Evolutionary conservation across 1,284 basidiomycete genomes (phyloP).

Genomic region (Ceratobasidium sp.): DNA sequence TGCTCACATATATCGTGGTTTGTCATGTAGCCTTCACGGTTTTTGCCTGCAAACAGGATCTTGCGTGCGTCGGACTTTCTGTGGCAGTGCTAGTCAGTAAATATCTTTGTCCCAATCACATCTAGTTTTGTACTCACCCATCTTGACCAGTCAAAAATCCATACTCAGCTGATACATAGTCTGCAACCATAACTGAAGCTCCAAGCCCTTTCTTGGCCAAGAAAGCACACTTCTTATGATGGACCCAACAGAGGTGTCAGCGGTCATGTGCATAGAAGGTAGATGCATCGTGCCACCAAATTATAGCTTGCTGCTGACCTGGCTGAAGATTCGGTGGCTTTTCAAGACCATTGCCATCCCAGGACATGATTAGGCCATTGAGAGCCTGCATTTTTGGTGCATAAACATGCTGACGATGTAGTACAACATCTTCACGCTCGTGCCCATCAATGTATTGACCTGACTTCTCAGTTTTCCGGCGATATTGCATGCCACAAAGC

Average conservation of each 20-base stretch:
- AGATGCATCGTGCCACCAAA: slow-evolving; percentile 49
- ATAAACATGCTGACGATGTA: background rate
- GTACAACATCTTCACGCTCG: slow-evolving; percentile 4
- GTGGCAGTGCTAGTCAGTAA: no score
- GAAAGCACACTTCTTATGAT: slow-evolving; percentile 47
- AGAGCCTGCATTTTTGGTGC: background rate
- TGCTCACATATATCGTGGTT: slow-evolving; percentile 50
- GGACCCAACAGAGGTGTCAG: slow-evolving; percentile 50
- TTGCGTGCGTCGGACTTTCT: slow-evolving; percentile 47
- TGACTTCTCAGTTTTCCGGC: background rate
- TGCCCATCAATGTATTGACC: slow-evolving; percentile 22
- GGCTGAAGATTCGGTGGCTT: background rate
- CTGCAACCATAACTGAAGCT: slow-evolving; percentile 55
- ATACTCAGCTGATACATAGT: slow-evolving; percentile 58
- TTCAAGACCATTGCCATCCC: background rate
- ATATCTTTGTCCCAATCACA: no score
- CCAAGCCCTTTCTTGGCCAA: slow-evolving; percentile 55
- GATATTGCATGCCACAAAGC: background rate
- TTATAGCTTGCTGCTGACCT: slow-evolving; percentile 46
- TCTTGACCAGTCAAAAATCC: slow-evolving; percentile 49
- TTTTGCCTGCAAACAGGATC: slow-evolving; percentile 56
- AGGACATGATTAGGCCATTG: no score
- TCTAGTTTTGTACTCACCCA: slow-evolving; percentile 47
- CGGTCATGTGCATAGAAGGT: slow-evolving; percentile 56
- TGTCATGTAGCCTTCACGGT: slow-evolving; percentile 55